Evolutionary conservation across 1,284 basidiomycete genomes (phyloP).

Genomic region (Apiotrichum porosum): DNA sequence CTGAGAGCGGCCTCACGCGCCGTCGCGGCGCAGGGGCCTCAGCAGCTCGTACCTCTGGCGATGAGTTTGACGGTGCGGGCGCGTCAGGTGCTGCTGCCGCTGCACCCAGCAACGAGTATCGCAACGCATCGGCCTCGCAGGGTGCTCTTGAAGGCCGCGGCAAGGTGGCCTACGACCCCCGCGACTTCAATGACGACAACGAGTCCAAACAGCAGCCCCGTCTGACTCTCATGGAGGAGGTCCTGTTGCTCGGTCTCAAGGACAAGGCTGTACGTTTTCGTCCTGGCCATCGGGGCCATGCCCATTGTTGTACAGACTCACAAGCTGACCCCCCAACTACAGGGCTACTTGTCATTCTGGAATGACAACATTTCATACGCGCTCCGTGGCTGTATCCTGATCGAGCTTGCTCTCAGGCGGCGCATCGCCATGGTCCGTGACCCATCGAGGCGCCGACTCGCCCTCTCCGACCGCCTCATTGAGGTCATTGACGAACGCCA

Average conservation of each 20-base stretch:
- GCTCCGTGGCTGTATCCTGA: constrained; percentile 86
- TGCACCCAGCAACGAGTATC: too few relatives aligned
- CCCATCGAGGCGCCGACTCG: constrained; percentile 67
- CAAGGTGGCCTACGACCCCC: constrained; percentile 88
- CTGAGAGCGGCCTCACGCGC: constrained; percentile 42
- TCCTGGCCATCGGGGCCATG: neutral
- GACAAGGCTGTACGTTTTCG: constrained; percentile 73
- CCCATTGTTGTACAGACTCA: neutral
- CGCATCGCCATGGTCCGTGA: constrained; percentile 85
- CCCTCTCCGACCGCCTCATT: constrained; percentile 75
- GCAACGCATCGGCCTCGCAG: constrained; percentile 42
- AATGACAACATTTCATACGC: constrained; percentile 98
- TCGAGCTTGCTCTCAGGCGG: constrained; percentile 84
- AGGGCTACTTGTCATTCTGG: constrained; percentile 95
- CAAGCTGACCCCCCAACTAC: too few relatives aligned
- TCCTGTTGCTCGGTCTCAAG: constrained; percentile 82
- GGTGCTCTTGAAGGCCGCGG: constrained; percentile 75
- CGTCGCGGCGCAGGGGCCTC: constrained; percentile 40
- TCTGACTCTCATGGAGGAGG: constrained; percentile 95
- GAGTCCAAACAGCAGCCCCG: constrained; percentile 73
- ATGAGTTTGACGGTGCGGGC: constrained; percentile 1
- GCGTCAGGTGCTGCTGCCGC: too few relatives aligned
- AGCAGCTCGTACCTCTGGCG: constrained; percentile 21
- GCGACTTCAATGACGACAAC: constrained; percentile 74
- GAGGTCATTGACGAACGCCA: constrained; percentile 86